Conservation (phyloP, 2,329 filamentous ascomycete species). For the Colletotrichum sansevieriae region DNA sequence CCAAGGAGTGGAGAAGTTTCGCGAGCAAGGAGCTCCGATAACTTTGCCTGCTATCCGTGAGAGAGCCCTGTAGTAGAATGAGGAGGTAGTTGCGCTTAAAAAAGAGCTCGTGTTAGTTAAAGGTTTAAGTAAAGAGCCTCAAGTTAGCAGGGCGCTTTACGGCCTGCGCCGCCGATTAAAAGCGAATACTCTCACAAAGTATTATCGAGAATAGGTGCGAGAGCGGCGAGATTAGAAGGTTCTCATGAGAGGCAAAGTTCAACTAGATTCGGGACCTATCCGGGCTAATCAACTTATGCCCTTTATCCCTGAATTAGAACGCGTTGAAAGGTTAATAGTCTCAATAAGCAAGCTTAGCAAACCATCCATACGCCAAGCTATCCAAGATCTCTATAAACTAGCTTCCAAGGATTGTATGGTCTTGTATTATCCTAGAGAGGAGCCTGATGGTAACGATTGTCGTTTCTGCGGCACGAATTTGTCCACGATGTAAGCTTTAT, state of each 20-base stretch:
- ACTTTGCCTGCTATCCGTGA: background rate
- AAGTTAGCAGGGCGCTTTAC: background rate
- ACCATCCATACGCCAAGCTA: background rate
- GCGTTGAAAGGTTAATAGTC: background rate
- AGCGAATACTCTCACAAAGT: background rate
- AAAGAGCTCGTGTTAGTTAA: background rate
- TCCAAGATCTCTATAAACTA: background rate
- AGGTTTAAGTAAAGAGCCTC: constrained; percentile 2
- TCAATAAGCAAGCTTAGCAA: background rate
- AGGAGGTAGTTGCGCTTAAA: constrained; percentile 5
- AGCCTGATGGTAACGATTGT: background rate
- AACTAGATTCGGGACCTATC: background rate
- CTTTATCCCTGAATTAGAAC: background rate
- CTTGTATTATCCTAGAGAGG: constrained; percentile 5
- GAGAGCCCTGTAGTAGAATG: background rate
- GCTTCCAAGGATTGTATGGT: background rate
- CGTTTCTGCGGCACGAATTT: background rate
- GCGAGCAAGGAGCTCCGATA: too few species aligned
- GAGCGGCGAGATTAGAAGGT: constrained; percentile 9
- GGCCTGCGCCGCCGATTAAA: background rate
- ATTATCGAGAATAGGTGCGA: background rate
- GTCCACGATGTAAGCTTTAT: background rate
- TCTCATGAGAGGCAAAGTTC: constrained; percentile 2
- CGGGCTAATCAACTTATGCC: background rate
- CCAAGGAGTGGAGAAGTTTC: too few species aligned